Conservation (phyloP, 164 flowering plant genomes). For the Houttuynia cordata region DNA sequence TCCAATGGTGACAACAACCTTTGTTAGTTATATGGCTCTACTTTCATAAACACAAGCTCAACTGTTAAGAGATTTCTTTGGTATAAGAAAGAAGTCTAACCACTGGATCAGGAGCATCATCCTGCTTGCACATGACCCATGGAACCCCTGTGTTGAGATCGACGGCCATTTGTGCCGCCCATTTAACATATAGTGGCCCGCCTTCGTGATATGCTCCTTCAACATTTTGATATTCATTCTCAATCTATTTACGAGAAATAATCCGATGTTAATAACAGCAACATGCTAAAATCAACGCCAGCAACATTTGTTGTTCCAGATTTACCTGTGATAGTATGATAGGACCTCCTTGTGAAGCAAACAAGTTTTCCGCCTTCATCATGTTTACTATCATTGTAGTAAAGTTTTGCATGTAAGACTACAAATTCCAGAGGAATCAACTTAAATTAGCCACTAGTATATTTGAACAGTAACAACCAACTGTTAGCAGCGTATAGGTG, state of each 20-base stretch:
- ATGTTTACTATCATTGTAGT: constrained; percentile 53
- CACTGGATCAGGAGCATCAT: constrained; percentile 87
- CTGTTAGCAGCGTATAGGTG: no score
- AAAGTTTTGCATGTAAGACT: constrained; percentile 67
- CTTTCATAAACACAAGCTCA: no score
- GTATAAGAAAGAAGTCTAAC: constrained; percentile 23
- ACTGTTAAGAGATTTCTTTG: no score
- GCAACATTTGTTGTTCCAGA: background rate
- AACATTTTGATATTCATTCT: constrained; percentile 59
- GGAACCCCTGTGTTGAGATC: constrained; percentile 93
- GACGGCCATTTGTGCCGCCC: constrained; percentile 93
- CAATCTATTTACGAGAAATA: constrained; percentile 32
- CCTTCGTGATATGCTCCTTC: constrained; percentile 35
- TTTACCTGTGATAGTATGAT: constrained; percentile 86
- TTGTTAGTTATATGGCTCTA: no score
- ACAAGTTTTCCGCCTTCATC: constrained; percentile 62
- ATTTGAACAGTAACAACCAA: no score
- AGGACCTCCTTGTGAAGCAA: constrained; percentile 97
- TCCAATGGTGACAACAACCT: no score
- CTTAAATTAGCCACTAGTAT: no score
- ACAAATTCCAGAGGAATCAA: constrained; percentile 3
- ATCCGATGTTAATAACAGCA: background rate
- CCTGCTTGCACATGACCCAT: constrained; percentile 98
- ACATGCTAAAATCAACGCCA: background rate
- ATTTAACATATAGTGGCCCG: constrained; percentile 50